These are phyloP conservation scores for Calonectria honghensis DNA, from an alignment of 2,329 filamentous ascomycete species.

Conservation along the genomic window DNA sequence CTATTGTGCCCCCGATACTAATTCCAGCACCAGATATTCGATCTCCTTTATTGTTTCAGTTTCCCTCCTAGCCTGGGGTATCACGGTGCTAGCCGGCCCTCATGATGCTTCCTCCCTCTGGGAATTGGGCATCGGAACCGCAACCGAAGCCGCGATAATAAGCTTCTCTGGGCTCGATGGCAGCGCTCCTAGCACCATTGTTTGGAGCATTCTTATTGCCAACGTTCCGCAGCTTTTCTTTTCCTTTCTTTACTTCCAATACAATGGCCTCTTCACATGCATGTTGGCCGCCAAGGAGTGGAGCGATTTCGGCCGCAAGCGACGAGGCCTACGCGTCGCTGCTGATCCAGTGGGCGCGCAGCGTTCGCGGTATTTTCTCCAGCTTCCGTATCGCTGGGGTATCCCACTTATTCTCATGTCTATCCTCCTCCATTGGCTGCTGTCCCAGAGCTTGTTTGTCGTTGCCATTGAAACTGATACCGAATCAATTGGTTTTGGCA, in stretches of 20 bases:
- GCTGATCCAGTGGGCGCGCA: conserved; percentile 18
- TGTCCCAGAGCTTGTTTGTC: conserved; percentile 40
- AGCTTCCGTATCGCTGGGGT: conserved; percentile 39
- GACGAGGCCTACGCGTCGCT: conserved; percentile 28
- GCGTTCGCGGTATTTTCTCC: conserved; percentile 41
- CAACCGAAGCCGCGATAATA: conserved; percentile 16
- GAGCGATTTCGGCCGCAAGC: conserved; percentile 34
- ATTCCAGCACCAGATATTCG: not conserved
- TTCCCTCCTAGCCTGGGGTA: conserved; percentile 1
- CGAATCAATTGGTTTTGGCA: not conserved
- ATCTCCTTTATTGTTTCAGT: not conserved
- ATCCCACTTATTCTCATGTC: conserved; percentile 26
- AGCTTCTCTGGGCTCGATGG: not conserved
- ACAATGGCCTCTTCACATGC: conserved; percentile 35
- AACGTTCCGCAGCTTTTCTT: conserved; percentile 38
- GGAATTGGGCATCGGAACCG: conserved; percentile 34
- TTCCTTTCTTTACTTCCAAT: conserved; percentile 39
- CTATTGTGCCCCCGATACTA: not conserved
- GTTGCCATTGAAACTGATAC: conserved; percentile 30
- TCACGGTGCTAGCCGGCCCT: not conserved
- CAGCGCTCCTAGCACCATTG: not conserved
- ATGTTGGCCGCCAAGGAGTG: conserved; percentile 41
- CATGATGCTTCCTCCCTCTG: conserved; percentile 11
- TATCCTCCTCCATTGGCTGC: conserved; percentile 34
- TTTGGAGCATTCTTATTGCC: conserved; percentile 7